A percentile compares a stretch with the other conserved stretches of the same genome.
phyloP scores from a whole-genome alignment of 2,329 filamentous ascomycete species.

The Penicillium sp. region DNA sequence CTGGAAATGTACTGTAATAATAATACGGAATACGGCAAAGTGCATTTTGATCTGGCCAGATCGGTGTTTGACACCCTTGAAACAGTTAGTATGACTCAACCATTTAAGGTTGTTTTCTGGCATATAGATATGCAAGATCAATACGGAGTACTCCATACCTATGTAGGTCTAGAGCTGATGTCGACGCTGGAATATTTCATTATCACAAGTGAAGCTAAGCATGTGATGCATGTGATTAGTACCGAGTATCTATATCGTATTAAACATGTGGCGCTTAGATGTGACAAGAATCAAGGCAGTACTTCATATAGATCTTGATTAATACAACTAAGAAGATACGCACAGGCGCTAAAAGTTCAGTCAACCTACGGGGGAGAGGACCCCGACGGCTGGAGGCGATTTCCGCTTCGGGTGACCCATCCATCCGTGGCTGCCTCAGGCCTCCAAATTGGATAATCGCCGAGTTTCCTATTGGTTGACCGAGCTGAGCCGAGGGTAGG shows the following conservation, averaged over 20 bases:
- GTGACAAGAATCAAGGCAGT: neutral
- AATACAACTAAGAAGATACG: neutral
- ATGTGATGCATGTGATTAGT: slow-evolving; percentile 10
- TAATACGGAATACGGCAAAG: slow-evolving; percentile 1
- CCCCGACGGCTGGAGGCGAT: neutral
- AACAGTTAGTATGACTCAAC: neutral
- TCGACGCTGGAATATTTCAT: neutral
- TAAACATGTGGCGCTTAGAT: neutral
- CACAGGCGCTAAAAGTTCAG: neutral
- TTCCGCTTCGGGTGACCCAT: neutral
- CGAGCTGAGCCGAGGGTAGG: slow-evolving; percentile 22
- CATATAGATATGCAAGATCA: slow-evolving; percentile 2
- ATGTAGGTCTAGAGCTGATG: slow-evolving; percentile 1
- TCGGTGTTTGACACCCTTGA: neutral
- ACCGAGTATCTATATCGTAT: neutral
- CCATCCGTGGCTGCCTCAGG: neutral
- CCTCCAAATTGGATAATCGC: slow-evolving; percentile 27
- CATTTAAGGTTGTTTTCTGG: slow-evolving; percentile 11
- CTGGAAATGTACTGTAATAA: slow-evolving; percentile 9
- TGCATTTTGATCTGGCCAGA: neutral
- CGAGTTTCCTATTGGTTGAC: slow-evolving; percentile 28
- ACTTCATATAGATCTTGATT: neutral
- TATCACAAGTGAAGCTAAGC: neutral
- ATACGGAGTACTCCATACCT: neutral
- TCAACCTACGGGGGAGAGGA: neutral